Evolutionary conservation across 495 filamentous ascomycete genomes (phyloP).

Genomic region (Friedmanniomyces simplex): DNA sequence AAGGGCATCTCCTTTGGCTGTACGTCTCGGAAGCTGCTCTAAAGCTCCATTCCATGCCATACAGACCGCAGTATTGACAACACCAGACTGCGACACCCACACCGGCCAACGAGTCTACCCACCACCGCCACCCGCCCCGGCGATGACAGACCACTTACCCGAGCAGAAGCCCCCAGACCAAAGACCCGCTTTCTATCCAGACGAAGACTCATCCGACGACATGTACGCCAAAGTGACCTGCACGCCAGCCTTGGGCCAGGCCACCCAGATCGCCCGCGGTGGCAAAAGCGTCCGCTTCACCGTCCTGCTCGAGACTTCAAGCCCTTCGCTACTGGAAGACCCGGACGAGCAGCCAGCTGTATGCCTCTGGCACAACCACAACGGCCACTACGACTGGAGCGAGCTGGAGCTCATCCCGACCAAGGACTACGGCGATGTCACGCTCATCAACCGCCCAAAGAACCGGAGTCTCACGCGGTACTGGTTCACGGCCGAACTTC

Average conservation of each 20-base stretch:
- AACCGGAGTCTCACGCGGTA: slow-evolving; percentile 3
- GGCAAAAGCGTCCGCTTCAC: slow-evolving; percentile 38
- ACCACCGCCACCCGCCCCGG: neutral
- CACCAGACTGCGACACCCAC: slow-evolving; percentile 17
- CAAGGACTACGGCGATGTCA: slow-evolving; percentile 15
- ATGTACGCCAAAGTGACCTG: slow-evolving; percentile 45
- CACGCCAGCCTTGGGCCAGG: slow-evolving; percentile 60
- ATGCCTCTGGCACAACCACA: slow-evolving; percentile 64
- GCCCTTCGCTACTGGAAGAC: slow-evolving; percentile 14
- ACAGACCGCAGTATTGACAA: neutral
- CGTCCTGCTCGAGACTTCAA: slow-evolving; percentile 51
- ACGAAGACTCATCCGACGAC: neutral
- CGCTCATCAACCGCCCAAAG: slow-evolving; percentile 2
- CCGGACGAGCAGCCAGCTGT: slow-evolving; percentile 56
- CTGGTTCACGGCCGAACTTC: slow-evolving; percentile 33
- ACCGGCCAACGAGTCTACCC: slow-evolving; percentile 21
- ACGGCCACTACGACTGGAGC: slow-evolving; percentile 36
- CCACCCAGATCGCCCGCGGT: slow-evolving; percentile 44
- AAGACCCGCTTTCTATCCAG: slow-evolving; percentile 4
- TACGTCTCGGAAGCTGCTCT: neutral
- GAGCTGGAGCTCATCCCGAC: slow-evolving; percentile 32
- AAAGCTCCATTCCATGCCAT: neutral
- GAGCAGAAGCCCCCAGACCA: slow-evolving; percentile 15
- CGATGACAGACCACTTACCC: slow-evolving; percentile 16
- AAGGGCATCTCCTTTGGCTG: slow-evolving; percentile 21